phyloP scores from a whole-genome alignment of 805 yeast genomes.

The Zygosaccharomyces bisporus region DNA sequence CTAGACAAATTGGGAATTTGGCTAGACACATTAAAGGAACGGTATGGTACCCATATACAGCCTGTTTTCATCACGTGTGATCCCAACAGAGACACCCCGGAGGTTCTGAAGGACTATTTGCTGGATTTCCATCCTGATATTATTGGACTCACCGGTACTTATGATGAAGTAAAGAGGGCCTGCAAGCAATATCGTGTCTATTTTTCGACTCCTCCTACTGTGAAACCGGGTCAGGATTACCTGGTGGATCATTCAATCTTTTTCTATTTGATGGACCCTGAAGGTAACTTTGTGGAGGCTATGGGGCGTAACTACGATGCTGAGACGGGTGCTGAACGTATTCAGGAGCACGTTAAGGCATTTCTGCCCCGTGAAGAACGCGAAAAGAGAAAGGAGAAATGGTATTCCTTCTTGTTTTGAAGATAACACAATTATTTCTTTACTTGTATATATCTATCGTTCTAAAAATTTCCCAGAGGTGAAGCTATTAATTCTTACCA shows the following conservation, averaged over 20 bases:
- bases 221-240: conserved; percentile 94
- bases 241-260: conserved; percentile 96
- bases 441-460: conserved; percentile 10
- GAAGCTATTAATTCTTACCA: conserved; percentile 58
- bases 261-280: conserved; percentile 97
- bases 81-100: conserved; percentile 91
- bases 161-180: conserved; percentile 74
- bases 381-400: conserved; percentile 56
- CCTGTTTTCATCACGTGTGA: conserved; percentile 95
- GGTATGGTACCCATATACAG: conserved; percentile 58
- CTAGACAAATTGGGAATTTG: conserved; percentile 79
- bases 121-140: conserved; percentile 86
- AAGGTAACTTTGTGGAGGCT: conserved; percentile 92
- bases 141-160: conserved; percentile 87
- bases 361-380: conserved; percentile 71
- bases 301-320: conserved; percentile 88
- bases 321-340: conserved; percentile 69
- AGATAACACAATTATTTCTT: conserved; percentile 8
- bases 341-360: conserved; percentile 68
- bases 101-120: conserved; percentile 75
- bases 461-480: not conserved
- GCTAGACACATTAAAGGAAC: conserved; percentile 59
- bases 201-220: conserved; percentile 93
- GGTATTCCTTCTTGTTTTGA: conserved; percentile 44
- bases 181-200: conserved; percentile 93